Conservation (phyloP, 441 rosid genomes). For the Omphalea diandra region DNA sequence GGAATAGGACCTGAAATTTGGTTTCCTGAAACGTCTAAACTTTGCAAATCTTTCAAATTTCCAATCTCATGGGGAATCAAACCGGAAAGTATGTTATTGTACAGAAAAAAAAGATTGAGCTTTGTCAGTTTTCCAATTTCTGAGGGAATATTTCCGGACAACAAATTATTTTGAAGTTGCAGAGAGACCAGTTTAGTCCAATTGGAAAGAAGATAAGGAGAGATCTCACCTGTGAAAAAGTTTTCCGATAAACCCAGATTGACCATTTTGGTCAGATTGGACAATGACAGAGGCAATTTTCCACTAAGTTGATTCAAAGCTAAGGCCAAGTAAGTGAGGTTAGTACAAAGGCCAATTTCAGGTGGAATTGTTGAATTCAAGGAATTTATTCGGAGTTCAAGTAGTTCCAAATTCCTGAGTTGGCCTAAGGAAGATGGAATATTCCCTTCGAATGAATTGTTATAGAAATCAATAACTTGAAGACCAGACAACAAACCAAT, state of each 20-base stretch:
- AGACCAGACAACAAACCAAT: slow-evolving; percentile 44
- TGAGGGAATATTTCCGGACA: slow-evolving; percentile 48
- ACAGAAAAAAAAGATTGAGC: slow-evolving; percentile 39
- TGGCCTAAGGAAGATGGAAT: slow-evolving; percentile 65
- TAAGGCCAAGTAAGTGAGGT: slow-evolving; percentile 49
- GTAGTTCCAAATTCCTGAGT: slow-evolving; percentile 40
- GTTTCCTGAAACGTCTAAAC: slow-evolving; percentile 30
- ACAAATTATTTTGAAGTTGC: slow-evolving; percentile 55
- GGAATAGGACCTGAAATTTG: slow-evolving; percentile 28
- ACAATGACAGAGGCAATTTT: slow-evolving; percentile 50
- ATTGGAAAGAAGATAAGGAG: slow-evolving; percentile 38
- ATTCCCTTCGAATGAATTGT: slow-evolving; percentile 43
- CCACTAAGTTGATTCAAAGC: slow-evolving; percentile 53
- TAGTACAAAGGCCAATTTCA: slow-evolving; percentile 51
- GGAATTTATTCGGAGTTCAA: slow-evolving; percentile 42
- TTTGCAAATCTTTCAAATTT: slow-evolving; percentile 23
- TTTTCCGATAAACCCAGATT: slow-evolving; percentile 48
- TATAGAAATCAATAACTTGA: slow-evolving; percentile 36
- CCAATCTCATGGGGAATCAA: slow-evolving; percentile 52
- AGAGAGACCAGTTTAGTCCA: slow-evolving; percentile 48
- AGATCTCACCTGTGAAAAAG: slow-evolving; percentile 43
- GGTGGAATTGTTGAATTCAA: slow-evolving; percentile 55
- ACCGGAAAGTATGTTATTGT: slow-evolving; percentile 41
- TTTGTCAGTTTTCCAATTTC: slow-evolving; percentile 42
- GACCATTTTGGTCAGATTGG: slow-evolving; percentile 38